Evolutionary conservation across 805 yeast genomes (phyloP).

Genomic region (Metschnikowia reukaufii): DNA sequence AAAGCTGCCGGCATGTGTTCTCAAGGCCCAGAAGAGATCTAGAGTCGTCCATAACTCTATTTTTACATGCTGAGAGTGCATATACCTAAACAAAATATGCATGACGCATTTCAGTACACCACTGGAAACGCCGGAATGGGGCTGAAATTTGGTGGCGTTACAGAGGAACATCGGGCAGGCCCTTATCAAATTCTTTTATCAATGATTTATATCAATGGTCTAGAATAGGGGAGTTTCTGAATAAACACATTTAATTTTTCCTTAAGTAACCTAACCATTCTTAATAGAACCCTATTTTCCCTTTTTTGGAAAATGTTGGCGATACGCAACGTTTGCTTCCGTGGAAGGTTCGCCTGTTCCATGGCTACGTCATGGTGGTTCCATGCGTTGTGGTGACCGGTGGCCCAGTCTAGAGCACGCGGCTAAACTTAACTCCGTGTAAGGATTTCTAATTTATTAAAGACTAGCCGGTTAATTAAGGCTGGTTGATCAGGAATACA

Average conservation of each 20-base stretch:
- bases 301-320: not conserved
- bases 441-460: no score
- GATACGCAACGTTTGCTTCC: not conserved
- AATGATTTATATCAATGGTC: no score
- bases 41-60: conserved; percentile 13
- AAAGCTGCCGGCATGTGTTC: not conserved
- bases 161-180: no score
- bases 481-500: not conserved
- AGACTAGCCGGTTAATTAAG: not conserved
- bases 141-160: no score
- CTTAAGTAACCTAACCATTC: no score
- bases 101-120: not conserved
- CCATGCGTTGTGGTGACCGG: not conserved
- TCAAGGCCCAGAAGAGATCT: conserved; percentile 2
- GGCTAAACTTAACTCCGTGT: not conserved
- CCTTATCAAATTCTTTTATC: no score
- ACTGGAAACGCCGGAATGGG: not conserved
- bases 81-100: not conserved
- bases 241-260: no score
- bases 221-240: no score
- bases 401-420: conserved; percentile 1
- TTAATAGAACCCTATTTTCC: no score
- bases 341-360: not conserved
- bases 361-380: conserved; percentile 2
- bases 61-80: conserved; percentile 7